Percentiles rank a stretch among this genome's conserved stretches.
Evolutionary conservation across 805 yeast genomes (phyloP).

Genomic region (Wickerhamomyces hampshirensis): DNA sequence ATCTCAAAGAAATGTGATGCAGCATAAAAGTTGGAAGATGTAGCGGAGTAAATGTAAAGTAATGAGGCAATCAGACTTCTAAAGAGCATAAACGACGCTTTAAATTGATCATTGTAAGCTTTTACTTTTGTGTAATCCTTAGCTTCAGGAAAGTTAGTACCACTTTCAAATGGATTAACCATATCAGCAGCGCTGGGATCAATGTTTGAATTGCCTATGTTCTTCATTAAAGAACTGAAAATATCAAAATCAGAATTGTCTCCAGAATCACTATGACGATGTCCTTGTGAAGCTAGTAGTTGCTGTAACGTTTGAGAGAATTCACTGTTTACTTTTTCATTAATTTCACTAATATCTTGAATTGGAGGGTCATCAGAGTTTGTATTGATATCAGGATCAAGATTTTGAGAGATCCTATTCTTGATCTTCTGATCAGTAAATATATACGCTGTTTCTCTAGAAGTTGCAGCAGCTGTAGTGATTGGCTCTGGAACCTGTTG

Average conservation of each 20-base stretch:
- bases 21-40: conserved; percentile 11
- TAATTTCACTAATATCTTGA: conserved; percentile 7
- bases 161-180: conserved; percentile 1
- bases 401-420: conserved; percentile 19
- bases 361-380: conserved; percentile 14
- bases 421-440: not conserved
- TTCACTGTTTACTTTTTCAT: too few species aligned
- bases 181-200: not conserved
- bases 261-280: too few species aligned
- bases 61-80: conserved; percentile 2
- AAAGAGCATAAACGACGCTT: conserved; percentile 18
- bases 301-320: too few species aligned
- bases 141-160: too few species aligned
- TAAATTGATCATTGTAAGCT: conserved; percentile 17
- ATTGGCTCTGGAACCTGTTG: conserved; percentile 1
- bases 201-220: too few species aligned
- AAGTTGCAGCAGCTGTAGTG: not conserved
- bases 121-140: not conserved
- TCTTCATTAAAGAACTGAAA: not conserved
- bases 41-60: too few species aligned
- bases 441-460: too few species aligned
- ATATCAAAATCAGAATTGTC: not conserved
- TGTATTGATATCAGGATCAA: conserved; percentile 9
- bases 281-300: too few species aligned
- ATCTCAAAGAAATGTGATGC: conserved; percentile 13